These are phyloP conservation scores for Ganoderma sp. DNA, from an alignment of 1,284 basidiomycete genomes.

Conservation along the genomic window DNA sequence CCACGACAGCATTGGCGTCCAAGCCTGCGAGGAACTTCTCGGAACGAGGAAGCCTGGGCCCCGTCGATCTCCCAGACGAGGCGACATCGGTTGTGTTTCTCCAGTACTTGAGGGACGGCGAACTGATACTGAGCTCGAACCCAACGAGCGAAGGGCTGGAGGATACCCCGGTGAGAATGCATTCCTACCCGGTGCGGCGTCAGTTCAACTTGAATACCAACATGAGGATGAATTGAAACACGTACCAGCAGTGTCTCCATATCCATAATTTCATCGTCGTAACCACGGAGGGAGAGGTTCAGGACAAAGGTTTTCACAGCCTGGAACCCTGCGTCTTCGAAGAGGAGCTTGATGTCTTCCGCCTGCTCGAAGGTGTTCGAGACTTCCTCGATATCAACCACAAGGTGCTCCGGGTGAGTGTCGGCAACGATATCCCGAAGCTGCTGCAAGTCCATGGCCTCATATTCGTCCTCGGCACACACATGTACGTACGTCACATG, in stretches of 20 bases:
- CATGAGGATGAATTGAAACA: background rate
- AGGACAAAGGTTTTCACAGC: background rate
- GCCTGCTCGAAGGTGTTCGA: background rate
- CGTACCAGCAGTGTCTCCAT: background rate
- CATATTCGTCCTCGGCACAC: background rate
- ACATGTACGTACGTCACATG: background rate
- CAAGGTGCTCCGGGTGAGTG: background rate
- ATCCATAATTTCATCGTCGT: background rate
- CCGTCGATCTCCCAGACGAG: background rate
- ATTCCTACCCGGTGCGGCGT: background rate
- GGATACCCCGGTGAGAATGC: background rate
- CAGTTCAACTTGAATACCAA: too few relatives aligned
- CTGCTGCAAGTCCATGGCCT: background rate
- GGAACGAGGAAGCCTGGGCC: background rate
- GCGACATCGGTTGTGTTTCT: too few relatives aligned
- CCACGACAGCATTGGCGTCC: background rate
- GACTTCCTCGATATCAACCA: background rate
- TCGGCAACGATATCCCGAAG: background rate
- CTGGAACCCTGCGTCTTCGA: background rate
- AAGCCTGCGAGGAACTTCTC: background rate
- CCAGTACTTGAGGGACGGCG: too few relatives aligned
- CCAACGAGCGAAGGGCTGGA: background rate
- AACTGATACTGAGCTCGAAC: background rate
- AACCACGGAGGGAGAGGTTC: background rate
- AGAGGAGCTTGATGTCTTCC: background rate